These are phyloP conservation scores for Kodamaea ohmeri DNA, from an alignment of 1,139 yeast species.

Conservation along the genomic window DNA sequence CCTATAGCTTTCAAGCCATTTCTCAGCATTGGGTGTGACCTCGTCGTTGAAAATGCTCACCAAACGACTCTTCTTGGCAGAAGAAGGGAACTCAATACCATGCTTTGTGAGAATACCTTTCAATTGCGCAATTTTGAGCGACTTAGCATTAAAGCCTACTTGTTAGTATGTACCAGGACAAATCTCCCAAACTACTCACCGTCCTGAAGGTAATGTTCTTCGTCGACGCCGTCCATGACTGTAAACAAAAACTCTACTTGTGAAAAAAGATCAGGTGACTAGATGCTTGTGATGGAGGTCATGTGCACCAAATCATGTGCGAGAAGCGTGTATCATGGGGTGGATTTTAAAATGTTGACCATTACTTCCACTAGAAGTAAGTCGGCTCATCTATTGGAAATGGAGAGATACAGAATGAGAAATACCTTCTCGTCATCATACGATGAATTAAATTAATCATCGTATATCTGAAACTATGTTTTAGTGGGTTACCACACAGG, in stretches of 20 bases:
- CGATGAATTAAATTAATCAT: too few species aligned
- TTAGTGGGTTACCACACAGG: too few species aligned
- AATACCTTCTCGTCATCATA: too few species aligned
- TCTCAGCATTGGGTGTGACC: constrained; percentile 40
- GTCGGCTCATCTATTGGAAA: too few species aligned
- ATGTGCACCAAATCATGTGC: too few species aligned
- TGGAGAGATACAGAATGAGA: too few species aligned
- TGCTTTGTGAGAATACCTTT: constrained; percentile 59
- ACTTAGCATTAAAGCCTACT: constrained; percentile 59
- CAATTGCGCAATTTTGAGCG: constrained; percentile 61
- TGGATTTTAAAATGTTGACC: too few species aligned
- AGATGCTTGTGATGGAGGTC: too few species aligned
- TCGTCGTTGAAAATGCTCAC: constrained; percentile 50
- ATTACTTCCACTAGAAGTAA: too few species aligned
- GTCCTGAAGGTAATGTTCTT: constrained; percentile 22
- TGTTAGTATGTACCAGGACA: constrained; percentile 13
- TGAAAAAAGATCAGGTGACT: too few species aligned
- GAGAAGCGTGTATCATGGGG: too few species aligned
- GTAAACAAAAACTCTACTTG: constrained; percentile 3
- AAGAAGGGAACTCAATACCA: constrained; percentile 53
- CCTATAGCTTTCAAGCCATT: constrained; percentile 26
- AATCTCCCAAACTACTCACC: constrained; percentile 18
- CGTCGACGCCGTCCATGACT: constrained; percentile 18
- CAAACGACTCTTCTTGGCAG: constrained; percentile 62
- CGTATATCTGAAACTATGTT: too few species aligned